phyloP scores from a whole-genome alignment of 352 stramenopile genomes.

The Proteromonas lacertae region DNA sequence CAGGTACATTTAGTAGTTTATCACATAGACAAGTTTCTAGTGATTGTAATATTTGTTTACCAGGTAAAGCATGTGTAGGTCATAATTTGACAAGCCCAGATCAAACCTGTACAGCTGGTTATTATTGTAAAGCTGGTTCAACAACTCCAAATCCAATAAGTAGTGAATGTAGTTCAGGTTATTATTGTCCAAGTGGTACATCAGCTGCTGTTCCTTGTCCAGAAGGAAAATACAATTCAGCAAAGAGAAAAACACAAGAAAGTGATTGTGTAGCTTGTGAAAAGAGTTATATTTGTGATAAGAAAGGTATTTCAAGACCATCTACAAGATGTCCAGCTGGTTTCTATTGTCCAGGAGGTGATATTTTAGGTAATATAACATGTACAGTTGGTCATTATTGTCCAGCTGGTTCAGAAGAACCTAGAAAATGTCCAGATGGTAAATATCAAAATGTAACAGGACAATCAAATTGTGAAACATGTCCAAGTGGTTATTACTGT shows the following conservation, averaged over 20 bases:
- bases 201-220: not conserved
- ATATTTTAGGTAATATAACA: constrained; percentile 2
- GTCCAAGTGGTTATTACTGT: not conserved
- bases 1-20: constrained; percentile 26
- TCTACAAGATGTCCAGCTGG: not conserved
- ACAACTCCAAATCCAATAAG: not conserved
- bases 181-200: not conserved
- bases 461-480: constrained; percentile 4
- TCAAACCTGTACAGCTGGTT: constrained; percentile 4
- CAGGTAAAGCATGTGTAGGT: constrained; percentile 12
- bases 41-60: constrained; percentile 10
- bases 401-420: constrained; percentile 16
- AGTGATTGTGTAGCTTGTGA: not conserved
- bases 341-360: not conserved
- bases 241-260: not conserved
- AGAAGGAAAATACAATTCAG: not conserved
- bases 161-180: too few relatives aligned
- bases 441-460: constrained; percentile 8
- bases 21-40: constrained; percentile 12
- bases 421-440: constrained; percentile 18
- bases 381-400: constrained; percentile 45
- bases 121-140: constrained; percentile 9
- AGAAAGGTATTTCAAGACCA: not conserved
- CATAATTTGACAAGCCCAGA: constrained; percentile 3
- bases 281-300: not conserved